These are phyloP conservation scores for Globisporangium barbulae DNA, from an alignment of 352 stramenopile genomes.

Conservation along the genomic window DNA sequence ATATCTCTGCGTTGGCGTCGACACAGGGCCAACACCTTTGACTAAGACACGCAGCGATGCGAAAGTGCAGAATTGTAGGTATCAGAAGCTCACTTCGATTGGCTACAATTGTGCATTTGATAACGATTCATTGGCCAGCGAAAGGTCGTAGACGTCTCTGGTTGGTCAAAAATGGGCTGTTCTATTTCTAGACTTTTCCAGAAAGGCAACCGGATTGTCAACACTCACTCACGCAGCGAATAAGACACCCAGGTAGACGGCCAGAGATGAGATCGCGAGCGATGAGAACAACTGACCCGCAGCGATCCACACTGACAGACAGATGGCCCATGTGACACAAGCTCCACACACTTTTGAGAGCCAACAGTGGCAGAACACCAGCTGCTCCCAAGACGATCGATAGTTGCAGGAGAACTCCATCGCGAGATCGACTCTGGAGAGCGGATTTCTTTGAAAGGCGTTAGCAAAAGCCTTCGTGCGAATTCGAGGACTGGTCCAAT, in stretches of 20 bases:
- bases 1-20: neutral
- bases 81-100: neutral
- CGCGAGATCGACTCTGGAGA: neutral
- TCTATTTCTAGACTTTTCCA: constrained; percentile 9
- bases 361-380: neutral
- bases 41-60: neutral
- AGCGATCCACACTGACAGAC: neutral
- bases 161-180: neutral
- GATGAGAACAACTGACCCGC: neutral
- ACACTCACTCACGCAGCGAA: neutral
- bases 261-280: neutral
- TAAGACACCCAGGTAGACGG: neutral
- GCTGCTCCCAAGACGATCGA: neutral
- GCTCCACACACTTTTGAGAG: neutral
- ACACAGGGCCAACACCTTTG: neutral
- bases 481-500: too few species aligned
- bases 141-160: neutral
- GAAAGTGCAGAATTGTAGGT: neutral
- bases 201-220: neutral
- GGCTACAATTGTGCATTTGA: neutral
- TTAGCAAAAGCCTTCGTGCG: neutral
- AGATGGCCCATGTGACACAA: neutral
- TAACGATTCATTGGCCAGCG: neutral
- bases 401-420: neutral
- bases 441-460: neutral